Conservation (phyloP, 23 red algal genomes). For the Gracilariopsis chorda region DNA sequence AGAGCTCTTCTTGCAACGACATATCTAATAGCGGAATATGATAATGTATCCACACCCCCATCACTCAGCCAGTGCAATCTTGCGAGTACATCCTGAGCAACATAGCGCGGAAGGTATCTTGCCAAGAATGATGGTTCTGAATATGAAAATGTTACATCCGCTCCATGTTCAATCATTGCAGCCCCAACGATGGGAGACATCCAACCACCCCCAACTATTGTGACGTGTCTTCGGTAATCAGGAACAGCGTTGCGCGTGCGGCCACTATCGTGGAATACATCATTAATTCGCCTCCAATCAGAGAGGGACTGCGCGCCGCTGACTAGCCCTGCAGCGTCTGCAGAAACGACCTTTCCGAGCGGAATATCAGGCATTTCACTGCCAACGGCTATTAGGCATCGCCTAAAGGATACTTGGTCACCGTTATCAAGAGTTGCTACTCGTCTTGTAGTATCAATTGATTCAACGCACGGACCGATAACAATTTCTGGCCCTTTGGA, state of each 20-base stretch:
- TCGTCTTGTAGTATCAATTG: constrained; percentile 15
- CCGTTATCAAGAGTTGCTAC: constrained; percentile 36
- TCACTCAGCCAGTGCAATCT: constrained; percentile 43
- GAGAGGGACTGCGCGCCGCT: constrained; percentile 19
- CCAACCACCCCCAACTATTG: constrained; percentile 57
- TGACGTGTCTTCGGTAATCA: constrained; percentile 21
- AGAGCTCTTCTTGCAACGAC: constrained; percentile 42
- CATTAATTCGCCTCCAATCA: constrained; percentile 51
- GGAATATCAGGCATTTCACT: constrained; percentile 20
- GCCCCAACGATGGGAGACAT: constrained; percentile 56
- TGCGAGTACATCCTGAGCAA: constrained; percentile 38
- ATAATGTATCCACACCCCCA: constrained; percentile 43
- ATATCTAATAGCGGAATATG: constrained; percentile 50
- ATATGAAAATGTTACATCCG: constrained; percentile 60
- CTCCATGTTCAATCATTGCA: constrained; percentile 30
- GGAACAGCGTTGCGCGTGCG: not conserved
- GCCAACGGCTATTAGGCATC: constrained; percentile 60
- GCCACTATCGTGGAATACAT: not conserved
- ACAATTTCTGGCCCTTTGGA: constrained; percentile 19
- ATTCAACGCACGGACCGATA: constrained; percentile 41
- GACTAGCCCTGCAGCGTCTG: constrained; percentile 23
- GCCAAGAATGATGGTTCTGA: constrained; percentile 46
- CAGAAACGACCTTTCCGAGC: constrained; percentile 42
- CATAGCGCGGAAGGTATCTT: constrained; percentile 40
- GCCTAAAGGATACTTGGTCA: constrained; percentile 10